Evolutionary conservation across 2,329 filamentous ascomycete genomes (phyloP).

Genomic region (Aspergillus bombycis): DNA sequence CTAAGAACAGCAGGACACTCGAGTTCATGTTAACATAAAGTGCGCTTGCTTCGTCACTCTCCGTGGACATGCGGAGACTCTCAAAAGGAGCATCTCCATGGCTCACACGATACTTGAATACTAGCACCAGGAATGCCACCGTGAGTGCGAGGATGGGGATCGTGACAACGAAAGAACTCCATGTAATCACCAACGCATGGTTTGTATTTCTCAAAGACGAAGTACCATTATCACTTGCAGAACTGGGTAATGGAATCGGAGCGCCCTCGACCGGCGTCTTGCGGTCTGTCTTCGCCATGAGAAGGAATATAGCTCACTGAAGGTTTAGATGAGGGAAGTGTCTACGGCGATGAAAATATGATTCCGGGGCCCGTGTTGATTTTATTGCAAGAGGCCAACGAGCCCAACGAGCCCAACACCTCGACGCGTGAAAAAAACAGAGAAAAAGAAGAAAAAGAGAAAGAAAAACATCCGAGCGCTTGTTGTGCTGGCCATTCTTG

Average conservation of each 20-base stretch:
- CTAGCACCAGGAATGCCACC: conserved; percentile 9
- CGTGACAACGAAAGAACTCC: conserved; percentile 11
- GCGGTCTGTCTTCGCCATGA: not conserved
- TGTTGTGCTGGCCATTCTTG: not conserved
- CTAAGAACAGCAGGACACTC: conserved; percentile 12
- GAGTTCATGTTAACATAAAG: conserved; percentile 15
- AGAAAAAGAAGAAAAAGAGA: not conserved
- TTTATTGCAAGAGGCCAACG: not conserved
- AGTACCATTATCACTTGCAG: not conserved
- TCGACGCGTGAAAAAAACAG: not conserved
- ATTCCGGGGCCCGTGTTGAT: not conserved
- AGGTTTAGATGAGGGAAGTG: not conserved
- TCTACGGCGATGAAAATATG: not conserved
- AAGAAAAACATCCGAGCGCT: not conserved
- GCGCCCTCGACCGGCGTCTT: not conserved
- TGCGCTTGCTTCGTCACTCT: not conserved
- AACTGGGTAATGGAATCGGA: not conserved
- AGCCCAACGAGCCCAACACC: not conserved
- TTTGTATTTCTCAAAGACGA: not conserved
- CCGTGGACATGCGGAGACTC: not conserved
- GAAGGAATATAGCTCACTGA: not conserved
- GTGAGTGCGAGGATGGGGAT: conserved; percentile 13
- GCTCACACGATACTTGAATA: conserved; percentile 10
- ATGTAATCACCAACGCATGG: not conserved
- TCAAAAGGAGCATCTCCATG: conserved; percentile 1